Conservation (phyloP, 768 basidiomycete genomes). For the Russula abietina region DNA sequence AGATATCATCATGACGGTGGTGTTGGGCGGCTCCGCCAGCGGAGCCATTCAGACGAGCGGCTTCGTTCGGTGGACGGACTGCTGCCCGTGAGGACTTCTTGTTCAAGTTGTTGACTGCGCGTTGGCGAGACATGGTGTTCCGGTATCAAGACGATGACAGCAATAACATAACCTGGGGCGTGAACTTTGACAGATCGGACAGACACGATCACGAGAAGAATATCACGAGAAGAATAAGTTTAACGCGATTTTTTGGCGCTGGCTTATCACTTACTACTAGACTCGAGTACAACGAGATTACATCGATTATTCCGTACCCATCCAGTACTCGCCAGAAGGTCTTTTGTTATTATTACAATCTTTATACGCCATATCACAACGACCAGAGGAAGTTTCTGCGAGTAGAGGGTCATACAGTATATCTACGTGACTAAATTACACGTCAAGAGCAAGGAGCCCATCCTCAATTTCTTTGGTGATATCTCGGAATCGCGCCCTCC, state of each 20-base stretch:
- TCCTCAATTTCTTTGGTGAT: no score
- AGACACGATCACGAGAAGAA: background rate
- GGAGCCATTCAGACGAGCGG: background rate
- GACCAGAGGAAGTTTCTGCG: no score
- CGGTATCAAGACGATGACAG: background rate
- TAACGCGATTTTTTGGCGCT: background rate
- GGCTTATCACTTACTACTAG: background rate
- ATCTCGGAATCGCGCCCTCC: no score
- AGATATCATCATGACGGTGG: no score
- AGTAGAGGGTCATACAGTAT: no score
- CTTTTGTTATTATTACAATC: no score
- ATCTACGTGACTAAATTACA: no score
- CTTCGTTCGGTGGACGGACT: background rate
- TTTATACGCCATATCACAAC: no score
- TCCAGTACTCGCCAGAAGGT: no score
- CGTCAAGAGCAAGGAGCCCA: no score
- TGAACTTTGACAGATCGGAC: background rate
- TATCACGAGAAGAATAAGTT: background rate
- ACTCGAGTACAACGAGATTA: background rate
- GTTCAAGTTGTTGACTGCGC: background rate
- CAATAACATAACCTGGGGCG: background rate
- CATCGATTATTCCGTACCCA: no score
- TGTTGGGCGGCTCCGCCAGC: background rate
- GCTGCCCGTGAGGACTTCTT: background rate
- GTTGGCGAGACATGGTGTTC: slow-evolving; percentile 19